Conservation (phyloP, 306 rosid species). For the Quillaja saponaria region DNA sequence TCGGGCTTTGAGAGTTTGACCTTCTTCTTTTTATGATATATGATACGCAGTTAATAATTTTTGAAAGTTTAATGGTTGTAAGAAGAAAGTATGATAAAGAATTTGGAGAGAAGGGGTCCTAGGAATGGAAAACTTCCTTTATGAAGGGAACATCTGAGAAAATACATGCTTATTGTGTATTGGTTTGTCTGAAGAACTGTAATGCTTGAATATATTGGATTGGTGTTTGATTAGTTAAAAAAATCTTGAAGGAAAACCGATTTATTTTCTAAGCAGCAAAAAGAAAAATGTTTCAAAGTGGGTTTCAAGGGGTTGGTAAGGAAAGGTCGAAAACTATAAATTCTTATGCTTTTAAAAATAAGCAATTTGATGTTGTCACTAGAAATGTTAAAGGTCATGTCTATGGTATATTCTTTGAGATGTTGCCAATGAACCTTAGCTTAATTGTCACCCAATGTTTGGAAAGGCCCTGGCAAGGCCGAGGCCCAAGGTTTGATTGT, state of each 20-base stretch:
- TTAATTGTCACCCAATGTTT: too few relatives aligned
- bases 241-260: slow-evolving; percentile 1
- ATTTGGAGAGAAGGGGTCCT: background rate
- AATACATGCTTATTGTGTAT: background rate
- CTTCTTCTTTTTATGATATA: too few relatives aligned
- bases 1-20: too few relatives aligned
- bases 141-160: background rate
- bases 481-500: too few relatives aligned
- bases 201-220: too few relatives aligned
- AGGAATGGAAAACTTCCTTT: background rate
- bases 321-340: slow-evolving; percentile 6
- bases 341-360: slow-evolving; percentile 12
- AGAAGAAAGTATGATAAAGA: slow-evolving; percentile 18
- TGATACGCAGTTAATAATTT: too few relatives aligned
- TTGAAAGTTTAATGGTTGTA: too few relatives aligned
- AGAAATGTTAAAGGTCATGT: background rate
- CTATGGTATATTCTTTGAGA: too few relatives aligned
- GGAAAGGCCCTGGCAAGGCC: too few relatives aligned
- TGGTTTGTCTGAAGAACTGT: slow-evolving; percentile 6
- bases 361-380: background rate
- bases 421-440: too few relatives aligned
- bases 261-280: slow-evolving; percentile 20
- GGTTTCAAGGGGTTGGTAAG: slow-evolving; percentile 6
- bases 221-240: too few relatives aligned
- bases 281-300: slow-evolving; percentile 7